Base-by-base conservation (phyloP, 1,284 basidiomycete genomes). In the Bothia castanella region DNA sequence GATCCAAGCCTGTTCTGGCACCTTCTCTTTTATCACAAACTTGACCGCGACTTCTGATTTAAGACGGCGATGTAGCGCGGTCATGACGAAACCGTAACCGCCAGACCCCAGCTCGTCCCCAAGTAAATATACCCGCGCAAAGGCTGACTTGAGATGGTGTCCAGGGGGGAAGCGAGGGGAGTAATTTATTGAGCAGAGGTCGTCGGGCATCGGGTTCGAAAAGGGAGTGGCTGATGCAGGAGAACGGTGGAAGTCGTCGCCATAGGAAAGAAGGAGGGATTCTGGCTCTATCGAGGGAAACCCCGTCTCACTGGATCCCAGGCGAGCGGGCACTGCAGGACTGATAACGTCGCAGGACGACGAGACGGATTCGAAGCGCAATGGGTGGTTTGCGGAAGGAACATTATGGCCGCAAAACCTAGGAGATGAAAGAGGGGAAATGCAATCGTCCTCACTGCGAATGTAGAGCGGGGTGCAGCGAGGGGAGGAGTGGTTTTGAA, bases 11-110 rank as follows among this genome's bases (percentile, higher is more conserved):
- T 88, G 80, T 14, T 83, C 80, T 0, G 89, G 87, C 5, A 94
- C 83, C 66, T 89, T 90, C 51, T 80, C 77, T 69, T 91, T 92
- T 72, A 87, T 82, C 66, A 97, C 92, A 67, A 96, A 96, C 71
- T 97, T 96, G 70, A 96, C 89, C 0, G 93, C 93, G 37, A 94
- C 92, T 67, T 91, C 88, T 54, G 73, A 68, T 2, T 73, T 72
- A 41, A 76, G 72, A 20, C 58, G 59, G 25, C 79, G 80, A 62
- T 87, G 77, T 27, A 73, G 68, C 6, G 87, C 89, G 5, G 85
- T 85, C 77, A 92, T 84, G 23, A 97, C 93, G 66, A 97, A 96
- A 8, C 93, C 93, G 64, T 93, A 97, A 14, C 93, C 93, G 35
- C 93, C 93, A 10, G 84, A 83, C 42, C 93, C 93, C 34, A 97